These are phyloP conservation scores for Nannizziopsis barbatae DNA, from an alignment of 2,329 filamentous ascomycete genomes.

Conservation along the genomic window DNA sequence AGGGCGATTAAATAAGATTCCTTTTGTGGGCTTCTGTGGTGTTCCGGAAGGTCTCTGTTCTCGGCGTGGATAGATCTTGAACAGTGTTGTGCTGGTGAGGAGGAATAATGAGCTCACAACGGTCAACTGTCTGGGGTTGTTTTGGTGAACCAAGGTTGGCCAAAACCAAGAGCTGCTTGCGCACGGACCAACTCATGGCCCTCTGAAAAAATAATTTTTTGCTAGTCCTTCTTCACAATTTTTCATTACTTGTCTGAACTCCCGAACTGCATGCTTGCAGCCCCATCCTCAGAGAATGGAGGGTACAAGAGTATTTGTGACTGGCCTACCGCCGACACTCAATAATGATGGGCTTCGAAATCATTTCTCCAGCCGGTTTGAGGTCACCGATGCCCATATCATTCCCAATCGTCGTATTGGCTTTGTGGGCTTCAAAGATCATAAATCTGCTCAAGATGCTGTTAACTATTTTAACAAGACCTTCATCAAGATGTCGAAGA, in stretches of 20 bases:
- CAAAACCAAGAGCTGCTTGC: not conserved
- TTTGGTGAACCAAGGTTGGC: not conserved
- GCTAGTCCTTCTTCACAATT: not conserved
- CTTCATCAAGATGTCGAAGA: constrained; percentile 92
- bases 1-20: not conserved
- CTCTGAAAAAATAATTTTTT: constrained; percentile 3
- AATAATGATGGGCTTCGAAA: constrained; percentile 75
- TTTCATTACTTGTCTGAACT: constrained; percentile 14
- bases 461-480: constrained; percentile 93
- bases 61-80: not conserved
- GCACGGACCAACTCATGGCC: constrained; percentile 22
- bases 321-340: constrained; percentile 71
- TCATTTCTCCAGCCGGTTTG: constrained; percentile 68
- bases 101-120: not conserved
- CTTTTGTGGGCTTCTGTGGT: not conserved
- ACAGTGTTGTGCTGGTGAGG: not conserved
- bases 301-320: constrained; percentile 64
- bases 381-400: constrained; percentile 85
- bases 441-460: constrained; percentile 67
- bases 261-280: not conserved
- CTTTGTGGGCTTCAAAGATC: constrained; percentile 83
- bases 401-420: constrained; percentile 83
- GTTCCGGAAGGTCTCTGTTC: constrained; percentile 2
- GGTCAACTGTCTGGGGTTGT: not conserved
- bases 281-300: constrained; percentile 44